A percentile compares a stretch with the other conserved stretches of the same genome.
Conservation (phyloP, 345 rosid genomes). For the Boechera stricta region DNA sequence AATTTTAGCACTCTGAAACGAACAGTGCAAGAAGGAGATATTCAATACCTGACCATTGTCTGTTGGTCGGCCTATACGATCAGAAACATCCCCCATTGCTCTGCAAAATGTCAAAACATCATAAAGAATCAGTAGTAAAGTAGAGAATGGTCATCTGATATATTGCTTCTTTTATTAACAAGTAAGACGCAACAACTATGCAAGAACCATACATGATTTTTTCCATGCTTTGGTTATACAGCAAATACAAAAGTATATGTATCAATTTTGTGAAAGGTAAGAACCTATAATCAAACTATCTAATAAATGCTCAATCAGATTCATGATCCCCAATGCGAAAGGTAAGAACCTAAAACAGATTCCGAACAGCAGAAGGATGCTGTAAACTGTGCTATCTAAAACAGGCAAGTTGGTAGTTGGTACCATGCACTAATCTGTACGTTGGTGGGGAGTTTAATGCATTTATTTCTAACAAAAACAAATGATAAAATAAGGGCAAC, state of each 20-base stretch:
- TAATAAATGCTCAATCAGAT: not conserved
- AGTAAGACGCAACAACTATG: constrained; percentile 21
- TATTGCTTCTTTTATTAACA: not conserved
- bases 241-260: not conserved
- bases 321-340: not conserved
- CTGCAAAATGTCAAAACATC: constrained; percentile 48
- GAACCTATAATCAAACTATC: not conserved
- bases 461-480: not conserved
- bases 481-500: constrained; percentile 1
- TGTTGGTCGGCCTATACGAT: constrained; percentile 95
- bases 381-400: not conserved
- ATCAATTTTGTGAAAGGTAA: not conserved
- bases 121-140: constrained; percentile 19
- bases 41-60: constrained; percentile 91
- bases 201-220: not conserved
- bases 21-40: constrained; percentile 17
- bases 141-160: not conserved
- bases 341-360: constrained; percentile 12
- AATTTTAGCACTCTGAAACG: not conserved
- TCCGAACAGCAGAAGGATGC: not conserved
- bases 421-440: not conserved
- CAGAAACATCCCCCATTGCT: constrained; percentile 99
- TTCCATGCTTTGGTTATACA: constrained; percentile 12
- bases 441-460: not conserved
- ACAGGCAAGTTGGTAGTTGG: not conserved